A percentile compares a stretch with the other conserved stretches of the same genome.
Evolutionary conservation across 192 early-diverging fungal species (phyloP).

Genomic region (Obelidium mucronatum): DNA sequence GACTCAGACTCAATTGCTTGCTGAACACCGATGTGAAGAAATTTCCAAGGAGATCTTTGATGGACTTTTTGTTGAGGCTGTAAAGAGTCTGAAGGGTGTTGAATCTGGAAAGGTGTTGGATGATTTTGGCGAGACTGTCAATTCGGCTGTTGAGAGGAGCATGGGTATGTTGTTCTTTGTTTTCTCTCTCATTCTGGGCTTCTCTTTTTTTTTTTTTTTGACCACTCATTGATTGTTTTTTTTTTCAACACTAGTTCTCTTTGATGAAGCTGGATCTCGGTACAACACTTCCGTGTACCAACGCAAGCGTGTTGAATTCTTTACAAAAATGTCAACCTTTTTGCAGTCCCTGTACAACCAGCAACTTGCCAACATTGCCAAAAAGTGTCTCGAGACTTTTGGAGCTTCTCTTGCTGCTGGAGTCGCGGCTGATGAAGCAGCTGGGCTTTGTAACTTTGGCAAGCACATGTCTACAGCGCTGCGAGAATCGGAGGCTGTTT

Average conservation of each 20-base stretch:
- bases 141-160: constrained; percentile 60
- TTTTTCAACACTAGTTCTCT: constrained; percentile 47
- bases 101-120: constrained; percentile 82
- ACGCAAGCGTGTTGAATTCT: constrained; percentile 84
- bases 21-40: constrained; percentile 98
- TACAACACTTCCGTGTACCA: constrained; percentile 90
- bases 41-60: constrained; percentile 81
- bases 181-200: background rate
- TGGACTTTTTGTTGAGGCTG: constrained; percentile 66
- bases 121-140: constrained; percentile 73
- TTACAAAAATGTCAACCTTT: constrained; percentile 76
- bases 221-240: background rate
- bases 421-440: constrained; percentile 43
- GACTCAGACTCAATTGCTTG: constrained; percentile 96
- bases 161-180: constrained; percentile 35
- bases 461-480: constrained; percentile 56
- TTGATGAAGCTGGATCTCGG: constrained; percentile 89
- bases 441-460: constrained; percentile 63
- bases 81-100: constrained; percentile 69
- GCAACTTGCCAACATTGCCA: constrained; percentile 88
- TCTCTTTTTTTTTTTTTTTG: background rate
- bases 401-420: constrained; percentile 56
- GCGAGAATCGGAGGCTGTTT: constrained; percentile 49
- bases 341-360: constrained; percentile 81
- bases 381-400: constrained; percentile 75